phyloP scores from a whole-genome alignment of 495 filamentous ascomycete genomes.

The Lasiosphaeriaceae sp. region DNA sequence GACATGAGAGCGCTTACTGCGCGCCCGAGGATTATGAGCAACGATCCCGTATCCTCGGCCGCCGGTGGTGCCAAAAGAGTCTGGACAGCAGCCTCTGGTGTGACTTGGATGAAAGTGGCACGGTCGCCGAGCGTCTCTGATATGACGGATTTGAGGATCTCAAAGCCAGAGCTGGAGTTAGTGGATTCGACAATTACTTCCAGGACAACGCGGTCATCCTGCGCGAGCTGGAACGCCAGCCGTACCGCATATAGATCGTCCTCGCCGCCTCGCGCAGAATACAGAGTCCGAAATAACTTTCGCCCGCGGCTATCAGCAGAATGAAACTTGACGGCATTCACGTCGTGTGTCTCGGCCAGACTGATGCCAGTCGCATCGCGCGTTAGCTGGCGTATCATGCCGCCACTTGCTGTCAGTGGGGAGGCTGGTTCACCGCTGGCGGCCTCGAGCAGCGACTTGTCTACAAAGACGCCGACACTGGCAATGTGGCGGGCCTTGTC shows the following conservation, averaged over 20 bases:
- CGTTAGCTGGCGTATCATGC: conserved; percentile 29
- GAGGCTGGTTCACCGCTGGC: conserved; percentile 5
- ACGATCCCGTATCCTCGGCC: too few species aligned
- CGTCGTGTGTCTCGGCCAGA: conserved; percentile 33
- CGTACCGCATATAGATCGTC: conserved; percentile 77
- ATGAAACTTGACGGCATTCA: conserved; percentile 60
- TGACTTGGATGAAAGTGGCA: background rate
- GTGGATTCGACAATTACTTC: conserved; percentile 52
- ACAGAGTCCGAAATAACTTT: conserved; percentile 67
- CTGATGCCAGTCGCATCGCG: conserved; percentile 36
- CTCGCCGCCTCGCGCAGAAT: conserved; percentile 52
- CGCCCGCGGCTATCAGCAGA: conserved; percentile 25
- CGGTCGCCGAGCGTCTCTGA: conserved; percentile 1
- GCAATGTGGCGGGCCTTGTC: conserved; percentile 3
- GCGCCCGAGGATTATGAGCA: too few species aligned
- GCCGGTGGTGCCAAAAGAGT: too few species aligned
- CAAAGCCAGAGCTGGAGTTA: conserved; percentile 8
- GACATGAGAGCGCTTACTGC: too few species aligned
- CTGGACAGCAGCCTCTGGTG: background rate
- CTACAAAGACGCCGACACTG: conserved; percentile 48
- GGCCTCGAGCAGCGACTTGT: conserved; percentile 53
- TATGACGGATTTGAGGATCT: conserved; percentile 6
- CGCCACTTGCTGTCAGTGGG: too few species aligned
- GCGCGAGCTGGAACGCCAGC: conserved; percentile 72
- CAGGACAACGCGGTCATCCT: conserved; percentile 42